Percentiles rank a stretch among this genome's conserved stretches.
phyloP scores from a whole-genome alignment of 495 filamentous ascomycete species.

The Penicillium desertorum region DNA sequence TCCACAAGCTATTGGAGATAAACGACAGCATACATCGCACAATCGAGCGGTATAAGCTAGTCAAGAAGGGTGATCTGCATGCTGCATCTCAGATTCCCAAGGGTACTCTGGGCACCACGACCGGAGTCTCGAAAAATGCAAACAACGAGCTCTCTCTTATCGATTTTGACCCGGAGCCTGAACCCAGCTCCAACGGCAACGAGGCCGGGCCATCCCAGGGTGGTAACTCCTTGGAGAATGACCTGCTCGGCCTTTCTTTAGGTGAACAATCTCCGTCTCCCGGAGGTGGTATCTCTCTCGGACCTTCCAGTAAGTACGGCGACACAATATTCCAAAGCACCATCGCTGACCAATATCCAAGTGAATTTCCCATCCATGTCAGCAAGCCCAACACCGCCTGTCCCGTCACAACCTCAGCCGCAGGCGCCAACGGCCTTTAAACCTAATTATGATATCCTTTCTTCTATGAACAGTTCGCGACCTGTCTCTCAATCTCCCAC shows the following conservation, averaged over 20 bases:
- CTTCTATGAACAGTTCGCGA: slow-evolving; percentile 46
- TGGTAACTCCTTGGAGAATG: slow-evolving; percentile 56
- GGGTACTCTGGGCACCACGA: slow-evolving; percentile 73
- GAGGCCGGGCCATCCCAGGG: slow-evolving; percentile 40
- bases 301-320: slow-evolving; percentile 61
- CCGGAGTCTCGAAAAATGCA: slow-evolving; percentile 69
- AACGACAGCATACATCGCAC: slow-evolving; percentile 98
- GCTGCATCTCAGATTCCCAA: slow-evolving; percentile 81
- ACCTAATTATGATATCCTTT: slow-evolving; percentile 63
- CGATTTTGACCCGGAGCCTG: slow-evolving; percentile 74
- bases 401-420: slow-evolving; percentile 31
- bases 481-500: slow-evolving; percentile 52
- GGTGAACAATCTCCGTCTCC: slow-evolving; percentile 63
- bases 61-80: slow-evolving; percentile 91
- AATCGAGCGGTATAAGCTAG: slow-evolving; percentile 87
- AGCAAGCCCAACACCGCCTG: slow-evolving; percentile 28
- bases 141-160: slow-evolving; percentile 90
- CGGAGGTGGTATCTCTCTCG: slow-evolving; percentile 82
- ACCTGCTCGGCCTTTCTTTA: slow-evolving; percentile 68
- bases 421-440: slow-evolving; percentile 41
- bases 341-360: slow-evolving; percentile 9
- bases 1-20: slow-evolving; percentile 92
- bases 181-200: slow-evolving; percentile 52
- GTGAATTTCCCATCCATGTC: slow-evolving; percentile 28
- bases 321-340: slow-evolving; percentile 42